Conservation (phyloP, 306 rosid genomes). For the Cucumis melo region DNA sequence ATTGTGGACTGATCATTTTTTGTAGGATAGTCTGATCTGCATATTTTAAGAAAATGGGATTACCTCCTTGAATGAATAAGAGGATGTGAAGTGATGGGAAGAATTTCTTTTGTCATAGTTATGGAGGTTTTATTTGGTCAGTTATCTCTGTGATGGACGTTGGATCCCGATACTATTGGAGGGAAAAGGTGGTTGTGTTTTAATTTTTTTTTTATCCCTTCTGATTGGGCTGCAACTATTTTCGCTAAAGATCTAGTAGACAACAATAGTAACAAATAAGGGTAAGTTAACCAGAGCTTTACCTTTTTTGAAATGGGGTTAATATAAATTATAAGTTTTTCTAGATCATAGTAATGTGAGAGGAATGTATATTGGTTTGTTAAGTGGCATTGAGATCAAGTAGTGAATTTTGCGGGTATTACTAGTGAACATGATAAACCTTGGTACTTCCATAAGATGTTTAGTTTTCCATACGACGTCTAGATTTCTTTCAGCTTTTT, state of each 20-base stretch:
- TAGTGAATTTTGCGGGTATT: no score
- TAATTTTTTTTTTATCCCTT: no score
- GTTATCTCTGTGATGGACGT: background rate
- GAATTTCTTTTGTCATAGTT: background rate
- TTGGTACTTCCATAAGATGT: background rate
- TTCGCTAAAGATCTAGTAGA: background rate
- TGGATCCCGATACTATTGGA: background rate
- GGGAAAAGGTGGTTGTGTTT: no score
- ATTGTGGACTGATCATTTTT: no score
- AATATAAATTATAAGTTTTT: background rate
- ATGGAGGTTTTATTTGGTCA: background rate
- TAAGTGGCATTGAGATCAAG: background rate
- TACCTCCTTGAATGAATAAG: no score
- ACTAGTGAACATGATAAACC: no score
- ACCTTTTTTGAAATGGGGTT: background rate
- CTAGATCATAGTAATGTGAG: background rate
- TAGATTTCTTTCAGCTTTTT: background rate
- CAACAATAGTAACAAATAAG: background rate
- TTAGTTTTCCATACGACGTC: no score
- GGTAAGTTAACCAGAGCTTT: background rate
- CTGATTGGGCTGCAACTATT: background rate
- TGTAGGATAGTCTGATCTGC: no score
- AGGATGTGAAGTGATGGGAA: background rate
- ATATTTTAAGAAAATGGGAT: no score
- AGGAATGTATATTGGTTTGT: background rate